phyloP scores from a whole-genome alignment of 2,329 filamentous ascomycete species.

The Pseudocercospora cruenta region DNA sequence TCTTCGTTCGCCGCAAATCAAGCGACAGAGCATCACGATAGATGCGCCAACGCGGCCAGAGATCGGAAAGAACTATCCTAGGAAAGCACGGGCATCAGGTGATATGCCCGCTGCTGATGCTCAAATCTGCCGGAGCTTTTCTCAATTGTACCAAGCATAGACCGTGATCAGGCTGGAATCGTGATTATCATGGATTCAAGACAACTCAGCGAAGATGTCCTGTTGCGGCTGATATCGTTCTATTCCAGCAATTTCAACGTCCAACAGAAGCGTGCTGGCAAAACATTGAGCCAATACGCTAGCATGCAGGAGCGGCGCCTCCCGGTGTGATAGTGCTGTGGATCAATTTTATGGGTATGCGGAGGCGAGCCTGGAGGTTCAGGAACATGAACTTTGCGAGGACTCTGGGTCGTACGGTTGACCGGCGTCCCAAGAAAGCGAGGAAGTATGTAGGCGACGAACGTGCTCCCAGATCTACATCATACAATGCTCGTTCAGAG shows the following conservation, averaged over 20 bases:
- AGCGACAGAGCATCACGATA: not conserved
- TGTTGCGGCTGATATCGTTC: no score
- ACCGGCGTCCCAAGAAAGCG: no score
- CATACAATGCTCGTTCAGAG: not conserved
- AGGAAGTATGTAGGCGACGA: no score
- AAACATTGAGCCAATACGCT: not conserved
- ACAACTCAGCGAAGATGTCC: not conserved
- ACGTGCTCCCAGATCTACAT: not conserved
- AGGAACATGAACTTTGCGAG: not conserved
- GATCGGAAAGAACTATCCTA: not conserved
- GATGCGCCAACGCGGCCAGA: not conserved
- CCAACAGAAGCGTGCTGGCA: not conserved
- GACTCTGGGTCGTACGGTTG: not conserved
- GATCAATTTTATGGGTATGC: not conserved
- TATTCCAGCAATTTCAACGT: not conserved
- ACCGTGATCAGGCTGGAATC: not conserved
- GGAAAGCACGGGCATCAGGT: not conserved
- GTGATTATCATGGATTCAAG: not conserved
- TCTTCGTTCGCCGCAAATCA: not conserved
- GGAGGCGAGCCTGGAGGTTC: conserved; percentile 1
- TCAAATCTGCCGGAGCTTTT: not conserved
- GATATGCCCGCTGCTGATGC: not conserved
- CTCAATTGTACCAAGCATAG: not conserved
- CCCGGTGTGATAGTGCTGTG: conserved; percentile 4
- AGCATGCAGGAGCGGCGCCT: not conserved